Base-by-base conservation (phyloP, 805 yeast genomes). In the Candida coquimbonensis region DNA sequence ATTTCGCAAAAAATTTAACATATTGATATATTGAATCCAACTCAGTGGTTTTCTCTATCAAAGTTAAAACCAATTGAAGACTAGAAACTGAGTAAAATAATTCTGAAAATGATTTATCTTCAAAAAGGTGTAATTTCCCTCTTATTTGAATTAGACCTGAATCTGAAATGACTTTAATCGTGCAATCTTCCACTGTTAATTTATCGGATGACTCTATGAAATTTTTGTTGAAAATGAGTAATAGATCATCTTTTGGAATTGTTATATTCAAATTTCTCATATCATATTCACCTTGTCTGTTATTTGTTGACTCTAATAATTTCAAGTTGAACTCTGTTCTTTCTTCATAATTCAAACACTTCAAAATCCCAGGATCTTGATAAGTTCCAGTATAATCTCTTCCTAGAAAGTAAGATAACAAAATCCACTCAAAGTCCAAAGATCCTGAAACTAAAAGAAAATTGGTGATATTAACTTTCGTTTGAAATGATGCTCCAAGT, bases 341-440 rank as follows among this genome's bases (percentile, higher is more conserved):
- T 0, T 66, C 64, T 44, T 52, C 59, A 36, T 66, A 69, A 42
- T 61, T 66, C 44, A 79, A 52, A 21, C 71, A 72, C 40, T 67
- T 67, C 32, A 69, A 43, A 5, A 77, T 46, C 49, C 67, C 60
- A 12, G 47, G 45, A 49, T 68, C 73, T 33, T 70, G 72, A 44
- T 58, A 69, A n/a, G 64, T 53, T 12, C 74, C 76, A 14, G 73
- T 64, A 68, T 81, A 80, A n/a, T 64, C 63, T 37, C 68, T 73
- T 0, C 77, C 81, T 19, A 81, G 56, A 42, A 63, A 63, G 49
- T 67, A 73, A 0, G 80, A 63, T 4, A 76, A 50, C 25, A 65
- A 57, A 1, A 78, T 63, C 87, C 87, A 81, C 46, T 76, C 80
- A 36, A 62, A 59, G 0, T 73, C 59, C 31, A 70, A 63, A 2